phyloP scores from a whole-genome alignment of 805 yeast species.

The Komagataella kurtzmanii region DNA sequence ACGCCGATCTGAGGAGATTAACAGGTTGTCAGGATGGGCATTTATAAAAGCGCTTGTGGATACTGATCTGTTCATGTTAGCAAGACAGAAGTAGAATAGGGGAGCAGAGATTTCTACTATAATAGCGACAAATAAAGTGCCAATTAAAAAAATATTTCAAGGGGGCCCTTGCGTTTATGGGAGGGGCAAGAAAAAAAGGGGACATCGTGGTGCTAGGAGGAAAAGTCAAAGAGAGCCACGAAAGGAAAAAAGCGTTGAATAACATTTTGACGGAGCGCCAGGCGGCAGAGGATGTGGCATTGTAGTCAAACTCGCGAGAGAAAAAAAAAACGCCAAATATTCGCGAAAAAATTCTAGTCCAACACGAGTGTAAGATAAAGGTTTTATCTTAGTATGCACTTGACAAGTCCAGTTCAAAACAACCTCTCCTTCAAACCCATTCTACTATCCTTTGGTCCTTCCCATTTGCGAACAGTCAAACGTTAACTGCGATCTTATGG shows the following conservation, averaged over 20 bases:
- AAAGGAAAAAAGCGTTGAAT: not conserved
- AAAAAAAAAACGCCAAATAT: not conserved
- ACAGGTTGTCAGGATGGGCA: not conserved
- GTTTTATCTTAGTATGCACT: not conserved
- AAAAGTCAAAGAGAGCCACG: not conserved
- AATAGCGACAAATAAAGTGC: not conserved
- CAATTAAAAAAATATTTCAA: not conserved
- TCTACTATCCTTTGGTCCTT: not conserved
- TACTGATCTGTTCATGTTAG: not conserved
- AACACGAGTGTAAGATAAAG: not conserved
- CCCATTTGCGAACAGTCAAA: not conserved
- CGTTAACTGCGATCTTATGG: not conserved
- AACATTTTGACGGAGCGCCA: too few species aligned
- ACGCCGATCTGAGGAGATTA: slow-evolving; percentile 1
- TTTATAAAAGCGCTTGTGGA: not conserved
- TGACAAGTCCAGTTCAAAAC: not conserved
- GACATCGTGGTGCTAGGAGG: not conserved
- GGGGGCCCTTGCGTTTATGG: not conserved
- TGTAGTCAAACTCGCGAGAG: not conserved
- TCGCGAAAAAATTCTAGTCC: not conserved
- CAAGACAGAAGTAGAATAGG: not conserved
- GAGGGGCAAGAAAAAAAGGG: not conserved
- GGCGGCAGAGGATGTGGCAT: not conserved
- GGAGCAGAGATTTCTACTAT: not conserved
- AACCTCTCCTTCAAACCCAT: not conserved